A percentile compares a stretch with the other conserved stretches of the same genome.
These are phyloP conservation scores for Nicotiana otophora DNA, from an alignment of 257 asterid species.

Conservation along the genomic window DNA sequence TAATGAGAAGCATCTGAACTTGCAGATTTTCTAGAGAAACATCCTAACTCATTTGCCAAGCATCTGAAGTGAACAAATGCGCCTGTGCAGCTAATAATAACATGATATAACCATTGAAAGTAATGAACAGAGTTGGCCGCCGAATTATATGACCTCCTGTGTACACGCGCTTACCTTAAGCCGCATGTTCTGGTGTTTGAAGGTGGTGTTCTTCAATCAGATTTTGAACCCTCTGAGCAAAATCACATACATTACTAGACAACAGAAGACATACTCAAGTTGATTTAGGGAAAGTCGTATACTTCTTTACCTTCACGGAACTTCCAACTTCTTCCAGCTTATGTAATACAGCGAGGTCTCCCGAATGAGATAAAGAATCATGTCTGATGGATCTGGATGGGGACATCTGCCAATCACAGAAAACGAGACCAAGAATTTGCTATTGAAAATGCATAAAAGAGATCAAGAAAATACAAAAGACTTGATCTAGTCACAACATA, in stretches of 20 bases:
- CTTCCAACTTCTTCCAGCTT: conserved; percentile 70
- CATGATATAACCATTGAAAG: not conserved
- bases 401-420: conserved; percentile 37
- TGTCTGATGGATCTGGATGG: conserved; percentile 33
- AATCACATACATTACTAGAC: not conserved
- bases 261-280: not conserved
- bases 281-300: not conserved
- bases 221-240: conserved; percentile 61
- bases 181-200: conserved; percentile 23
- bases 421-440: not conserved
- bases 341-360: conserved; percentile 45
- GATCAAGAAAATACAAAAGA: not conserved
- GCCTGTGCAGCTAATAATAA: not conserved
- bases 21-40: not conserved
- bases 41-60: not conserved
- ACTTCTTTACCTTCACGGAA: conserved; percentile 57
- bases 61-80: not conserved
- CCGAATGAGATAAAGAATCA: conserved; percentile 27
- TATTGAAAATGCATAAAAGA: not conserved
- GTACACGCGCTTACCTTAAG: conserved; percentile 23
- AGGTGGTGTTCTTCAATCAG: conserved; percentile 50
- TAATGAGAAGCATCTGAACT: not conserved
- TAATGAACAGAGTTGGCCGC: not conserved
- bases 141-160: not conserved
- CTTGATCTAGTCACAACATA: conserved; percentile 24